These are phyloP conservation scores for Amauroascus verrucosus DNA, from an alignment of 2,329 filamentous ascomycete species.

Conservation along the genomic window DNA sequence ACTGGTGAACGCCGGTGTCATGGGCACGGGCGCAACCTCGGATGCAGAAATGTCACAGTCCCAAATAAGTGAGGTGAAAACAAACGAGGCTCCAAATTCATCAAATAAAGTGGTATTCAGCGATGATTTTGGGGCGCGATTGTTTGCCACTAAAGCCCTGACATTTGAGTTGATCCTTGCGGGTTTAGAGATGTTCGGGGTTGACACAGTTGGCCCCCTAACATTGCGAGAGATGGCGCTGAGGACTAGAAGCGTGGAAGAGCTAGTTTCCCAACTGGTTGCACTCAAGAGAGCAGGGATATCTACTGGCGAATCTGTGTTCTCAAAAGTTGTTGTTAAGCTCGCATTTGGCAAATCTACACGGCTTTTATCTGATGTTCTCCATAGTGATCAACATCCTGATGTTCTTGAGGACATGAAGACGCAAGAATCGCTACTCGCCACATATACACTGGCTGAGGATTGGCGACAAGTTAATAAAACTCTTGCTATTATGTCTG, in stretches of 20 bases:
- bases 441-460: slow-evolving; percentile 41
- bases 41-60: not conserved
- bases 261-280: slow-evolving; percentile 49
- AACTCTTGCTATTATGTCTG: slow-evolving; percentile 45
- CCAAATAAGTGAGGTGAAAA: not conserved
- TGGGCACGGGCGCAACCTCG: not conserved
- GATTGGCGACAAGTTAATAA: slow-evolving; percentile 46
- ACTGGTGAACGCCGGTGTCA: slow-evolving; percentile 11
- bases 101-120: slow-evolving; percentile 37
- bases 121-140: slow-evolving; percentile 63
- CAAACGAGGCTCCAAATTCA: not conserved
- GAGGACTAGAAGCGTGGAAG: slow-evolving; percentile 48
- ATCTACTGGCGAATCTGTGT: slow-evolving; percentile 51
- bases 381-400: slow-evolving; percentile 54
- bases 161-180: slow-evolving; percentile 62
- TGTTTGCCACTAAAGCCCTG: slow-evolving; percentile 69
- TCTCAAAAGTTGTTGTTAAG: slow-evolving; percentile 53
- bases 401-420: slow-evolving; percentile 49
- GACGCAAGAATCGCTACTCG: slow-evolving; percentile 47
- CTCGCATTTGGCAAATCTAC: slow-evolving; percentile 51
- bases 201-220: slow-evolving; percentile 61
- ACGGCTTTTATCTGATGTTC: slow-evolving; percentile 42
- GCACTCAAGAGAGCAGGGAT: slow-evolving; percentile 55
- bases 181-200: slow-evolving; percentile 58
- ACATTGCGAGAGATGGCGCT: slow-evolving; percentile 68